These are phyloP conservation scores for Pezicula neosporulosa DNA, from an alignment of 2,329 filamentous ascomycete species.

Conservation along the genomic window DNA sequence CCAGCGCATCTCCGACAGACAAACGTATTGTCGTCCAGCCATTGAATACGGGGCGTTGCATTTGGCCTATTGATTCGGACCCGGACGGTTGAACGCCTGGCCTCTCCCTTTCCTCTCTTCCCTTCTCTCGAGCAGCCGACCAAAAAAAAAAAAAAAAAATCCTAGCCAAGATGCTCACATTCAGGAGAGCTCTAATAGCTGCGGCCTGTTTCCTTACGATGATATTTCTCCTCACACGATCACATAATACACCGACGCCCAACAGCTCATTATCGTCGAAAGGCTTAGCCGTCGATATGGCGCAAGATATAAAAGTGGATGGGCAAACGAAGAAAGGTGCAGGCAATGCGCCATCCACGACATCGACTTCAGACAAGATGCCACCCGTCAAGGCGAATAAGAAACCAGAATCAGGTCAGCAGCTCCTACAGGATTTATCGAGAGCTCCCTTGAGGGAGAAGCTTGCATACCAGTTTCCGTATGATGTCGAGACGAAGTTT, in stretches of 20 bases:
- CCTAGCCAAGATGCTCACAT: conserved; percentile 65
- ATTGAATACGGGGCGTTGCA: too few species aligned
- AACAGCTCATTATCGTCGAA: conserved; percentile 5
- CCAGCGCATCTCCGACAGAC: too few species aligned
- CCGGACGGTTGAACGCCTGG: neutral
- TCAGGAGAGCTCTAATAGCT: conserved; percentile 69
- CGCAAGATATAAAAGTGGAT: conserved; percentile 2
- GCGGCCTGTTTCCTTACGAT: conserved; percentile 67
- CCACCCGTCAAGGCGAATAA: conserved; percentile 5
- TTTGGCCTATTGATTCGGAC: neutral
- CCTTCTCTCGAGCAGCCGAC: too few species aligned
- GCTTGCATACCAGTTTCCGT: conserved; percentile 90
- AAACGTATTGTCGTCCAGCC: too few species aligned
- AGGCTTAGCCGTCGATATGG: conserved; percentile 1
- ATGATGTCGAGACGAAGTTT: conserved; percentile 84
- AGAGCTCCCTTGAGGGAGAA: conserved; percentile 73
- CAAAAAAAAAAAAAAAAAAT: neutral
- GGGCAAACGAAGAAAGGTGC: conserved; percentile 3
- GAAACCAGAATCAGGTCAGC: conserved; percentile 15
- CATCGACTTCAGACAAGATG: conserved; percentile 7
- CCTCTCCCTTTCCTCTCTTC: neutral
- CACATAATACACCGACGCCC: conserved; percentile 37
- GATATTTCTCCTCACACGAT: conserved; percentile 65
- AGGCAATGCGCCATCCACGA: conserved; percentile 8
- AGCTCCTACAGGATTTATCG: conserved; percentile 52